Evolutionary conservation across 2,329 filamentous ascomycete species (phyloP).

Genomic region (Aspergillus tubingensis): DNA sequence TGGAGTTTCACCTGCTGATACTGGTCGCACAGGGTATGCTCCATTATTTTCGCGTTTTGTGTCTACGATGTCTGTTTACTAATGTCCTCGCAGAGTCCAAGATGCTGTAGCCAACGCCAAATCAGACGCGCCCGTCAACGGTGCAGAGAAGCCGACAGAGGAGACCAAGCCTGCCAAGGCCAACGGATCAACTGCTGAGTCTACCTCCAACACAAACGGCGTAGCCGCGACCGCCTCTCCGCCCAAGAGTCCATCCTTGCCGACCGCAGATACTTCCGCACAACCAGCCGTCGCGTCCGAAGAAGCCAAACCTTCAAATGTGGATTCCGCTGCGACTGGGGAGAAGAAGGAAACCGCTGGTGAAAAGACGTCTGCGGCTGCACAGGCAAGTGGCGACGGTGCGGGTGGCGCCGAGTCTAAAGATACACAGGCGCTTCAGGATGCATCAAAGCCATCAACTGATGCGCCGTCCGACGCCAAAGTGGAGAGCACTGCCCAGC

Average conservation of each 20-base stretch:
- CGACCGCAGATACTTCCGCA: conserved; percentile 14
- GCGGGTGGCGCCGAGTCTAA: conserved; percentile 4
- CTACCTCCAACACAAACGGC: conserved; percentile 32
- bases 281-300: conserved; percentile 10
- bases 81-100: conserved; percentile 25
- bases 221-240: conserved; percentile 28
- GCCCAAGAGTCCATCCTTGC: conserved; percentile 32
- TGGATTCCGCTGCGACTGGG: conserved; percentile 13
- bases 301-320: conserved; percentile 15
- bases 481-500: conserved; percentile 26
- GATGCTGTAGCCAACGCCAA: conserved; percentile 29
- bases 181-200: conserved; percentile 33
- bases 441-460: conserved; percentile 12
- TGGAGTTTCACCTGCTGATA: conserved; percentile 32
- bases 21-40: conserved; percentile 34
- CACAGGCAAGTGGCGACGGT: conserved; percentile 1
- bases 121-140: conserved; percentile 20
- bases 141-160: conserved; percentile 16
- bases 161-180: conserved; percentile 21
- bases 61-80: conserved; percentile 14
- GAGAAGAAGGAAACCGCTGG: conserved; percentile 12
- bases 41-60: neutral
- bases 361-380: conserved; percentile 5
- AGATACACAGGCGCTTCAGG: conserved; percentile 11
- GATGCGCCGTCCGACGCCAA: conserved; percentile 14